Evolutionary conservation across 345 rosid genomes (phyloP).

Genomic region (Linum trigynum): DNA sequence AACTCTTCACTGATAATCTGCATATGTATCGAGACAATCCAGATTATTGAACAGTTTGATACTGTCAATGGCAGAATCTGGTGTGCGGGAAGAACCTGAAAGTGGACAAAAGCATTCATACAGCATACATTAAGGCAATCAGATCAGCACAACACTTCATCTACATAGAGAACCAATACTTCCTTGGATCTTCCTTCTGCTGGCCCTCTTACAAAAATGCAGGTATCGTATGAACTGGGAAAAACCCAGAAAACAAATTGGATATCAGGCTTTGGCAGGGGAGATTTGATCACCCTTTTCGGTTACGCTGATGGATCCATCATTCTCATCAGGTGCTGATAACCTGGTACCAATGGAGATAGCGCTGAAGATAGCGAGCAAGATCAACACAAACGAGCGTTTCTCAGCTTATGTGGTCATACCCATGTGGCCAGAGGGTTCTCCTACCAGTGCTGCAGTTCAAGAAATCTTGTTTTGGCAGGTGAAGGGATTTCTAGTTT

Average conservation of each 20-base stretch:
- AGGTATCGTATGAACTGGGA: conserved; percentile 22
- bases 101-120: conserved; percentile 60
- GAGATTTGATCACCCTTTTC: no score
- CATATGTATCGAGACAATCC: background rate
- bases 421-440: conserved; percentile 75
- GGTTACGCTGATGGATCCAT: no score
- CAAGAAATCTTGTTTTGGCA: conserved; percentile 72
- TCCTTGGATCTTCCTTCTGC: conserved; percentile 52
- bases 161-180: conserved; percentile 66
- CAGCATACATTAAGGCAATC: conserved; percentile 55
- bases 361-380: conserved; percentile 53
- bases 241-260: no score
- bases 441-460: conserved; percentile 44
- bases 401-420: conserved; percentile 49
- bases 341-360: conserved; percentile 60
- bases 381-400: conserved; percentile 42
- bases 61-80: conserved; percentile 35
- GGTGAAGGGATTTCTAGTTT: conserved; percentile 21
- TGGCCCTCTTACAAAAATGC: conserved; percentile 74
- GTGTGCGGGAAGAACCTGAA: conserved; percentile 53
- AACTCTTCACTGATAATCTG: no score
- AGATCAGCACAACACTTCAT: conserved; percentile 69
- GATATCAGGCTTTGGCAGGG: no score
- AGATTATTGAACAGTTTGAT: background rate
- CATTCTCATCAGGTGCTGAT: conserved; percentile 43